Conservation (phyloP, 2,329 filamentous ascomycete genomes). For the Neurospora sp. region DNA sequence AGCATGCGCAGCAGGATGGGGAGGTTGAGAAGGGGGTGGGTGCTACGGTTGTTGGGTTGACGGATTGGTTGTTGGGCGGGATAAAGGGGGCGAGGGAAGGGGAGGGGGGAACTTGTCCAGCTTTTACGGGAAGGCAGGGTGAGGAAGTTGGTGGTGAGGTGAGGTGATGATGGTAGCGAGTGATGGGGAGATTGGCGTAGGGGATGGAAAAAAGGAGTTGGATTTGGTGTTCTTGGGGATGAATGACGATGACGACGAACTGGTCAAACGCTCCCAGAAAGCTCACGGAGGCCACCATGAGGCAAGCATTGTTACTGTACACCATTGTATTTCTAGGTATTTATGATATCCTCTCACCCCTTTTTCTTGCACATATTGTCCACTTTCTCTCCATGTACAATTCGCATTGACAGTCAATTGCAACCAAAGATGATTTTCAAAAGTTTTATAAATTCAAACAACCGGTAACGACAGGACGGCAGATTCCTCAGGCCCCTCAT, state of each 20-base stretch:
- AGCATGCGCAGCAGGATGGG: conserved; percentile 76
- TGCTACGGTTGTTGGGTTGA: conserved; percentile 78
- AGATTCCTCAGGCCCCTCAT: not conserved
- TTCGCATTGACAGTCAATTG: not conserved
- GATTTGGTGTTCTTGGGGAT: not conserved
- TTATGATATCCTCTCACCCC: not conserved
- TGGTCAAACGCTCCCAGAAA: no score
- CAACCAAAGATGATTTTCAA: not conserved
- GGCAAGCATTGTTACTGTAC: not conserved
- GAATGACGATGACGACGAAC: not conserved
- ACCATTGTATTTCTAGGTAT: not conserved
- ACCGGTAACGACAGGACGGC: not conserved
- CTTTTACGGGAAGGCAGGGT: conserved; percentile 9
- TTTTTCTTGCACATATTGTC: not conserved
- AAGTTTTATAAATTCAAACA: not conserved
- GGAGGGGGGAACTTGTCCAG: conserved; percentile 11
- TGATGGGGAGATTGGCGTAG: not conserved
- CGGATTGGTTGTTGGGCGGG: conserved; percentile 86
- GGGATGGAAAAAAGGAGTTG: not conserved
- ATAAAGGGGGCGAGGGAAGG: conserved; percentile 34
- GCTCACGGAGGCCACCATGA: no score
- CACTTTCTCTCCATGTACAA: not conserved
- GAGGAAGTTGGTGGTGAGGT: conserved; percentile 1
- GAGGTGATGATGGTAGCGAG: not conserved
- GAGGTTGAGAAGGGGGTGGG: conserved; percentile 75